These are phyloP conservation scores for Larix kaempferi DNA, from an alignment of 75 land plant species.

Conservation along the genomic window DNA sequence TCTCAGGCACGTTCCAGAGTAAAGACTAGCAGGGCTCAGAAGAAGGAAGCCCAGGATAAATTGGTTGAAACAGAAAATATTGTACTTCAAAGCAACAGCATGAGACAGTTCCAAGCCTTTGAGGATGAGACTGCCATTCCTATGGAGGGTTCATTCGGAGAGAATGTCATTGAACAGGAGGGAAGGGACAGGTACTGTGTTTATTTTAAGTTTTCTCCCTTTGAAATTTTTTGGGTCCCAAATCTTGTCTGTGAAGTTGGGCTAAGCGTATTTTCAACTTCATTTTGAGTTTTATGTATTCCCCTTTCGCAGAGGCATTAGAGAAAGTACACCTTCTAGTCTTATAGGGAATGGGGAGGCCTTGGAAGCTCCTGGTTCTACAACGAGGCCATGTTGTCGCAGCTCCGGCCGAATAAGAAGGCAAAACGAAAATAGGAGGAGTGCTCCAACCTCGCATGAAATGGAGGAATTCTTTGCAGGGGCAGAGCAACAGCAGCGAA, in stretches of 20 bases:
- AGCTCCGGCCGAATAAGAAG: not conserved
- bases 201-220: too few species aligned
- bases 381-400: conserved; percentile 12
- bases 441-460: conserved; percentile 41
- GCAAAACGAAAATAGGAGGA: conserved; percentile 8
- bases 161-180: conserved; percentile 36
- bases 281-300: not conserved
- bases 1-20: not conserved
- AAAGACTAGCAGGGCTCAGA: conserved; percentile 3
- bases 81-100: not conserved
- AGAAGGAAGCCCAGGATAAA: not conserved
- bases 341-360: conserved; percentile 30
- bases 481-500: too few species aligned
- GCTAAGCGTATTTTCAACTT: not conserved
- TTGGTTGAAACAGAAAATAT: not conserved
- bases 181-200: conserved; percentile 28
- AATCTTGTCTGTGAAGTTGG: too few species aligned
- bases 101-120: conserved; percentile 1
- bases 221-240: too few species aligned
- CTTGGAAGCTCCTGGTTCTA: conserved; percentile 45
- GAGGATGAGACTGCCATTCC: conserved; percentile 11
- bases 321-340: conserved; percentile 60
- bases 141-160: conserved; percentile 36
- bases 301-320: conserved; percentile 20
- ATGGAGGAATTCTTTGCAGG: conserved; percentile 72